Conservation (phyloP, 352 stramenopile genomes). For the Phytophthora pini region DNA sequence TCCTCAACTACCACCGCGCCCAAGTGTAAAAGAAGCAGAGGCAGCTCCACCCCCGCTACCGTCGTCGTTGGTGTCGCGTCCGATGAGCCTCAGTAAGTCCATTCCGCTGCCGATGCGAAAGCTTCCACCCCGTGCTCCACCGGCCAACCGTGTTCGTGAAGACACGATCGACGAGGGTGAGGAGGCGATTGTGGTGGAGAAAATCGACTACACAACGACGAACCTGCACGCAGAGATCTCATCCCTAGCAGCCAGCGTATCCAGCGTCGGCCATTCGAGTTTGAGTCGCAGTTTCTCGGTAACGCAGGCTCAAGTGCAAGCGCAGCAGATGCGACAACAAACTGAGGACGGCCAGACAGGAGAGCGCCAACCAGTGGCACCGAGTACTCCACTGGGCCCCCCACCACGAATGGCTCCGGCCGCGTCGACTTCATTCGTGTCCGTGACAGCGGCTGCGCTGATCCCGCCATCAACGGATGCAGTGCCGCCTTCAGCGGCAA, state of each 20-base stretch:
- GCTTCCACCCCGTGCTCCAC: slow-evolving; percentile 31
- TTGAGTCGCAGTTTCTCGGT: slow-evolving; percentile 75
- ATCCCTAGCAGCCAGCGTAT: slow-evolving; percentile 80
- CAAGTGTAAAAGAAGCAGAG: slow-evolving; percentile 24
- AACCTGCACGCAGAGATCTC: slow-evolving; percentile 89
- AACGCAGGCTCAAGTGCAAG: slow-evolving; percentile 50
- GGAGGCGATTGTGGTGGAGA: slow-evolving; percentile 51
- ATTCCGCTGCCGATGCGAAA: slow-evolving; percentile 67
- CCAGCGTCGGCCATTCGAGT: slow-evolving; percentile 75
- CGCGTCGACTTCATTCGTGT: slow-evolving; percentile 48
- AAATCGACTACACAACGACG: slow-evolving; percentile 74
- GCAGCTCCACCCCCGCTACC: slow-evolving; percentile 48
- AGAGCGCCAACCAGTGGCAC: slow-evolving; percentile 16
- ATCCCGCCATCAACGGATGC: slow-evolving; percentile 44
- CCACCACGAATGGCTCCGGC: slow-evolving; percentile 25
- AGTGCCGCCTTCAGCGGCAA: slow-evolving; percentile 52
- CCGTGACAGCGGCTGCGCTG: slow-evolving; percentile 39
- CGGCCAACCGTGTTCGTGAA: slow-evolving; percentile 25
- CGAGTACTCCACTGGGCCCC: slow-evolving; percentile 30
- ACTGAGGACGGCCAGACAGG: slow-evolving; percentile 14
- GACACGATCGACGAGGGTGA: slow-evolving; percentile 54
- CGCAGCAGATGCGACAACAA: slow-evolving; percentile 24
- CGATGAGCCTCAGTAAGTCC: slow-evolving; percentile 85
- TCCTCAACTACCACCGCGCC: slow-evolving; percentile 26
- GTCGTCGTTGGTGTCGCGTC: slow-evolving; percentile 64